phyloP scores from a whole-genome alignment of 1,284 basidiomycete species.

The Prillingera fragicola region DNA sequence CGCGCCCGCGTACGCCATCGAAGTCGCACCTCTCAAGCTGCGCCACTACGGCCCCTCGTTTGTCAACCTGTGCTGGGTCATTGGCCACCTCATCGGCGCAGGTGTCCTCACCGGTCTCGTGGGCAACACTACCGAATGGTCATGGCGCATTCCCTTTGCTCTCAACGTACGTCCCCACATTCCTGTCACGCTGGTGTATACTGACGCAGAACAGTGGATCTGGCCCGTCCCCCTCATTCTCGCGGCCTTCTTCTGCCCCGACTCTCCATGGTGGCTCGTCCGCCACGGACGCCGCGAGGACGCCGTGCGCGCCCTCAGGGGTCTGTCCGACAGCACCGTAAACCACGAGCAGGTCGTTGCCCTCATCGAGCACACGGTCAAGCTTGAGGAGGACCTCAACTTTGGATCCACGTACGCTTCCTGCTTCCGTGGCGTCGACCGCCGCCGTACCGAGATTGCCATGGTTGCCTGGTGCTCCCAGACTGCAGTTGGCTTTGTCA shows the following conservation, averaged over 20 bases:
- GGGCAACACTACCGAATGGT: slow-evolving; percentile 14
- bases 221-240: slow-evolving; percentile 30
- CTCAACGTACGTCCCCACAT: no score
- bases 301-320: background rate
- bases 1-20: slow-evolving; percentile 48
- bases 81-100: slow-evolving; percentile 29
- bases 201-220: slow-evolving; percentile 43
- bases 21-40: slow-evolving; percentile 50
- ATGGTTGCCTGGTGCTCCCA: slow-evolving; percentile 3
- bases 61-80: slow-evolving; percentile 52
- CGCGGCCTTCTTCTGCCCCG: slow-evolving; percentile 15
- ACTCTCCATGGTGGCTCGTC: slow-evolving; percentile 25
- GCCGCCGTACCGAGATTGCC: slow-evolving; percentile 42
- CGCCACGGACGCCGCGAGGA: slow-evolving; percentile 14
- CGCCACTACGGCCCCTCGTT: slow-evolving; percentile 28
- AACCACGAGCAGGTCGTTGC: slow-evolving; percentile 37
- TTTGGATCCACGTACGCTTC: slow-evolving; percentile 39
- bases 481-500: background rate
- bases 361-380: slow-evolving; percentile 44
- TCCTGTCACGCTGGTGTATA: no score
- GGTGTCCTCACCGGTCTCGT: slow-evolving; percentile 14
- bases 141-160: slow-evolving; percentile 19
- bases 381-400: slow-evolving; percentile 22
- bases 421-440: slow-evolving; percentile 45
- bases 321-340: slow-evolving; percentile 12